Percentiles rank a stretch among this genome's conserved stretches.
Evolutionary conservation across 2,329 filamentous ascomycete species (phyloP).

Genomic region (Penicillium frequentans): DNA sequence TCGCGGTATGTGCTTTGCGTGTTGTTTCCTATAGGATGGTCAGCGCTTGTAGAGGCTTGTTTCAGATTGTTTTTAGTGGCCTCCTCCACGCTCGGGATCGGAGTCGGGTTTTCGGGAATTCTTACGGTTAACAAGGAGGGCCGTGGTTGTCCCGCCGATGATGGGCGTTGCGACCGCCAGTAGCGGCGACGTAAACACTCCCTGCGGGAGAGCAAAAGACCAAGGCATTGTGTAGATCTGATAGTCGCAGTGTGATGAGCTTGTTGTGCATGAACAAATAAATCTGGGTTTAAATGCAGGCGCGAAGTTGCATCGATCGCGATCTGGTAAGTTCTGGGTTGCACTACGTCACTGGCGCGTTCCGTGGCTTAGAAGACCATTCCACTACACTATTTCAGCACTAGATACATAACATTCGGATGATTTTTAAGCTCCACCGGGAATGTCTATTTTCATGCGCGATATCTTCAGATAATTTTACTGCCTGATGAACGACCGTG

Average conservation of each 20-base stretch:
- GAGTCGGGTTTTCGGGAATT: not conserved
- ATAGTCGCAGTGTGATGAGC: not conserved
- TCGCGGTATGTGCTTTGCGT: conserved; percentile 39
- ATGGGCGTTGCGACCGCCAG: conserved; percentile 31
- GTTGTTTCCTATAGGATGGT: conserved; percentile 24
- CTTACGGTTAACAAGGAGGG: conserved; percentile 33
- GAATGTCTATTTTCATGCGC: too few relatives aligned
- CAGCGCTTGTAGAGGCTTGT: not conserved
- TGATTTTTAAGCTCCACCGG: too few relatives aligned
- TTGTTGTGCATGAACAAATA: not conserved
- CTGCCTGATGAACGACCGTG: not conserved
- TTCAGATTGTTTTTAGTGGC: not conserved
- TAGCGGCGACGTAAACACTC: conserved; percentile 31
- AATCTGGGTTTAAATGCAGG: not conserved
- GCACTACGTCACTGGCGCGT: conserved; percentile 1
- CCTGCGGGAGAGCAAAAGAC: conserved; percentile 31
- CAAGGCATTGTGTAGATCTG: conserved; percentile 23
- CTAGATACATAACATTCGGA: too few relatives aligned
- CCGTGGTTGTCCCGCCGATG: conserved; percentile 24
- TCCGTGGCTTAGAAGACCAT: not conserved
- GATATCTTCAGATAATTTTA: not conserved
- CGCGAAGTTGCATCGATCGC: conserved; percentile 1
- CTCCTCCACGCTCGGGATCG: not conserved
- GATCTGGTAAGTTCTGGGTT: not conserved
- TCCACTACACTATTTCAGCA: not conserved